phyloP scores from a whole-genome alignment of 345 rosid species.

The Eucalyptus cloeziana region DNA sequence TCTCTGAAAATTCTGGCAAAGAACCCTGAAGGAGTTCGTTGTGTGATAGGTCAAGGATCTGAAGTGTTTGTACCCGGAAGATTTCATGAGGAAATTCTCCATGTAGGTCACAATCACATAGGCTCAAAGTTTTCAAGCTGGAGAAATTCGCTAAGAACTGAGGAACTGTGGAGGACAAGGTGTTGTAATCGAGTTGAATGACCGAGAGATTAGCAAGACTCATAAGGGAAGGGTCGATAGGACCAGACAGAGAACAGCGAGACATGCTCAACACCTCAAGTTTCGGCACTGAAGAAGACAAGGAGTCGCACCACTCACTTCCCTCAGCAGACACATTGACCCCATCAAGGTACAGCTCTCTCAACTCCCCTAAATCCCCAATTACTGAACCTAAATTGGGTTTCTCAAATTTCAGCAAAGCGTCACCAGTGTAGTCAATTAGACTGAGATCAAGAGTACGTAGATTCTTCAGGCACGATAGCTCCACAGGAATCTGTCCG shows the following conservation, averaged over 20 bases:
- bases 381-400: not conserved
- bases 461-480: accelerated
- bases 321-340: slow-evolving; percentile 1
- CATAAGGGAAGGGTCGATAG: not conserved
- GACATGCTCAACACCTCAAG: slow-evolving; percentile 19
- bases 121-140: slow-evolving; percentile 1
- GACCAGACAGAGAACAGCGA: slow-evolving; percentile 15
- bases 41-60: too few species aligned
- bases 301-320: slow-evolving; percentile 13
- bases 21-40: too few species aligned
- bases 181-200: not conserved
- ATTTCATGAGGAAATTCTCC: too few species aligned
- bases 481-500: accelerated
- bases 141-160: slow-evolving; percentile 6
- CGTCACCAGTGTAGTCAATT: not conserved
- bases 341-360: not conserved
- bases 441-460: accelerated
- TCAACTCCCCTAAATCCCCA: not conserved
- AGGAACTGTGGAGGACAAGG: slow-evolving; percentile 4
- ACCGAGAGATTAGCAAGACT: not conserved
- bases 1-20: too few species aligned
- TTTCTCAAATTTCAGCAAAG: slow-evolving; percentile 7
- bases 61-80: too few species aligned
- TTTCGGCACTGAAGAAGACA: slow-evolving; percentile 8
- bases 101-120: not conserved